Conservation (phyloP, 2,329 filamentous ascomycete species). For the Calonectria henricotiae region DNA sequence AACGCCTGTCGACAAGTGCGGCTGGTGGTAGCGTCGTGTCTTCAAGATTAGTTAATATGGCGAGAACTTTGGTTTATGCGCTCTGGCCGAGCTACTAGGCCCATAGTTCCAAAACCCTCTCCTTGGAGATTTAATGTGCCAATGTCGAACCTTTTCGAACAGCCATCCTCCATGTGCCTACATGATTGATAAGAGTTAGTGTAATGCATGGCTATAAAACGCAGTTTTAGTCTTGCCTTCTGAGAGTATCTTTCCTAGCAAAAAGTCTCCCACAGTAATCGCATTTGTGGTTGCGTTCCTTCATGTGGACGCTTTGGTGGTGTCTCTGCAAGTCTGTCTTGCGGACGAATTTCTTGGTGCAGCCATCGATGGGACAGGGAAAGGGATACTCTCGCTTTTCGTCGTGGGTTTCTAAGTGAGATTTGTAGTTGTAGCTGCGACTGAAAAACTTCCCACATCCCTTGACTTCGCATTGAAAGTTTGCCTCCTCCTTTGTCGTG, state of each 20-base stretch:
- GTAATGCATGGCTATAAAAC: not conserved
- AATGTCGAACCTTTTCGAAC: slow-evolving; percentile 77
- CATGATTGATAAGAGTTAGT: slow-evolving; percentile 27
- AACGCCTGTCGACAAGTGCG: not conserved
- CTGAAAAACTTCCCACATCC: slow-evolving; percentile 86
- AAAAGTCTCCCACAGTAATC: slow-evolving; percentile 81
- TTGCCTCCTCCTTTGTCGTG: slow-evolving; percentile 79
- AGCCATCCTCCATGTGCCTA: slow-evolving; percentile 85
- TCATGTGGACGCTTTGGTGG: slow-evolving; percentile 80
- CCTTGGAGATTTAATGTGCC: slow-evolving; percentile 66
- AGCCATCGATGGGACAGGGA: slow-evolving; percentile 76
- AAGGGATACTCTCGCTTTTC: slow-evolving; percentile 81
- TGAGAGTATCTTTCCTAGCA: slow-evolving; percentile 86
- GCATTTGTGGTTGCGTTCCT: slow-evolving; percentile 80
- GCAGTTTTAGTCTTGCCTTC: slow-evolving; percentile 72
- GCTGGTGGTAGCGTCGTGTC: not conserved
- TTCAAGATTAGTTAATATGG: slow-evolving; percentile 39
- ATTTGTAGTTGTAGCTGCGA: slow-evolving; percentile 88
- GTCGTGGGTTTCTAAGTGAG: slow-evolving; percentile 89
- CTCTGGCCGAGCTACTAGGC: slow-evolving; percentile 42
- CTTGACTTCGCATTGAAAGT: slow-evolving; percentile 78
- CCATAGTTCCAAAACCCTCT: slow-evolving; percentile 49
- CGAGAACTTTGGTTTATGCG: slow-evolving; percentile 43
- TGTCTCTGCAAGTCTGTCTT: slow-evolving; percentile 83
- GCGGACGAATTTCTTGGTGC: slow-evolving; percentile 84